Evolutionary conservation across 1,284 basidiomycete genomes (phyloP), one percentile per base, ranked within the genome.

Genomic region (Austroboletus rostrupii): DNA sequence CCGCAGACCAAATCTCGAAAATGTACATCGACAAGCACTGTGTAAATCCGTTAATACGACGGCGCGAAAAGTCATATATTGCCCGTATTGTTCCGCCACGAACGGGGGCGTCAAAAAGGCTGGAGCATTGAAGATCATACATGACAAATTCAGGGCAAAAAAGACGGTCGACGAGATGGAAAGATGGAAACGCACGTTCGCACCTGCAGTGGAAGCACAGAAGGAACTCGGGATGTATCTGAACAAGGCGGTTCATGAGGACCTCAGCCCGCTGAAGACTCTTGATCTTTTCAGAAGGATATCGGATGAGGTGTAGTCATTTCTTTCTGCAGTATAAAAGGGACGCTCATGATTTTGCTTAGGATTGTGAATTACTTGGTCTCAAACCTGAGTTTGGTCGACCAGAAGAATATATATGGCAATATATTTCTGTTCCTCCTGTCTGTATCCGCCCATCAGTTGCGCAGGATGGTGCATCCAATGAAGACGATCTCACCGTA

Each of bases 401-500:
- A 49, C 97, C 97, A 2, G 97, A 99, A 72, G 90, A 98, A 66
- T 98, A 96, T 66, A 85, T 99, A 51, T 99, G 97, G 97, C 96
- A 98, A 69, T 99, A 99, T 70, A 87, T 99, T 16, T 97, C 95
- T 31, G 97, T 99, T 14, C 97, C 97, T 17, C 97, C 97, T 0
- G 94, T 97, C 36, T 97, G 92, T 66, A 99, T 99, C 52, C 85
- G 97, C 40, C 97, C 97, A 0, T 97, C 94, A 6, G 97, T 99
- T 1, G 89, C 91, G 0, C 97, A 99, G 68, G 97, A 99, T 61
- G 92, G 90, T 13, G 94, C 94, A 16, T 95, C 91, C 28, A 99
- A 98, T 65, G 97, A 99, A 72, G 97, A 99, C 61, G 97, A 99
- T 67, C 77, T 99, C 33, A 99, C 97, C 0, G 92, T 97, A 58